Evolutionary conservation across 73 alveolate species (phyloP).

Genomic region (Blepharisma japonicum): DNA sequence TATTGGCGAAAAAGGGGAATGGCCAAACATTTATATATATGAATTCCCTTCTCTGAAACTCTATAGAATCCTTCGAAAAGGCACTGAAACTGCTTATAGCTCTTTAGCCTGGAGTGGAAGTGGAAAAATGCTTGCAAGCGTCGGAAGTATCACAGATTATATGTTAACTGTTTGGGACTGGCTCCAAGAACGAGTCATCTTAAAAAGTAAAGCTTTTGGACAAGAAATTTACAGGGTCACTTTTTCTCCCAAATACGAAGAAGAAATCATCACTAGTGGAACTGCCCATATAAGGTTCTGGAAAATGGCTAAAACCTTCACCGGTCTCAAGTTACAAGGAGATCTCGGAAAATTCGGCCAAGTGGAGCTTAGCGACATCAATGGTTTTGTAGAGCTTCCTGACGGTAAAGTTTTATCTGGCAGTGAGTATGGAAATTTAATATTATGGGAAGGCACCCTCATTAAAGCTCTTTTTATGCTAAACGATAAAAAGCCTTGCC

Average conservation of each 20-base stretch:
- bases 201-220: slow-evolving; percentile 98
- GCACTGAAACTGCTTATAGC: slow-evolving; percentile 93
- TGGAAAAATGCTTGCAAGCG: slow-evolving; percentile 89
- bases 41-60: slow-evolving; percentile 77
- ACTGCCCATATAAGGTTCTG: slow-evolving; percentile 99
- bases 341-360: slow-evolving; percentile 99
- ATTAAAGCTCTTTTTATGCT: slow-evolving; percentile 78
- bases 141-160: slow-evolving; percentile 98
- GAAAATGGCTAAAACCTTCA: slow-evolving; percentile 99
- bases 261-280: slow-evolving; percentile 93
- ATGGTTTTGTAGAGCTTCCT: slow-evolving; percentile 93
- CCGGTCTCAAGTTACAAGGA: slow-evolving; percentile 99
- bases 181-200: slow-evolving; percentile 86
- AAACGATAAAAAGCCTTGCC: slow-evolving; percentile 65
- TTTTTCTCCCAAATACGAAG: slow-evolving; percentile 91
- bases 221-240: slow-evolving; percentile 93
- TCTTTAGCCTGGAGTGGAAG: slow-evolving; percentile 60
- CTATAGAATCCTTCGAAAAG: slow-evolving; percentile 94
- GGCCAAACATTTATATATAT: slow-evolving; percentile 92
- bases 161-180: slow-evolving; percentile 99
- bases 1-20: slow-evolving; percentile 93
- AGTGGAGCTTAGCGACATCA: slow-evolving; percentile 96
- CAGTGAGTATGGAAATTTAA: slow-evolving; percentile 96
- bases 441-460: slow-evolving; percentile 96
- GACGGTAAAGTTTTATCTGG: slow-evolving; percentile 99